Evolutionary conservation across 2,329 filamentous ascomycete species (phyloP), one percentile per base, ranked within the genome.

Genomic region (Knufia fluminis): DNA sequence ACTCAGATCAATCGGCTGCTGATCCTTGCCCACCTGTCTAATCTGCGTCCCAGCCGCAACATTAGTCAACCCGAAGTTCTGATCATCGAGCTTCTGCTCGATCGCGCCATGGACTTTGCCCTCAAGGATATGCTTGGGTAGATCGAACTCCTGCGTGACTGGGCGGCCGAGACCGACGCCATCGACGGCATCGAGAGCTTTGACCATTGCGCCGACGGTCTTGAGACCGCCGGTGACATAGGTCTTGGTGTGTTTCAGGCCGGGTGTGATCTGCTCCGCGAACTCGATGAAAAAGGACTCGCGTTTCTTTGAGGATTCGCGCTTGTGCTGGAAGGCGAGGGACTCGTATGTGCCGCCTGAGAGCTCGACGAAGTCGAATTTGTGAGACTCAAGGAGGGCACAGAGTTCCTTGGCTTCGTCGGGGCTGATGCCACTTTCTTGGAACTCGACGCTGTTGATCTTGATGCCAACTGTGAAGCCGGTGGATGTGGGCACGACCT

Each of bases 251-350:
- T 75, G 72, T 1, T 53, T 67, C 35, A 77, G 61, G 8, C 61
- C 63, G 26, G 73, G 62, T 20, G 73, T 64, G 59, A 82, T 72
- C 53, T 63, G 58, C 51, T 80, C 72, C 0, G 78, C 78, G 52
- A 79, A 79, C 3, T 80, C 76, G 39, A 79, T 59, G 68, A 81
- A 82, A 68, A 79, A 80, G 1, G 75, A 71, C 57, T 80, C 77
- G 3, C 76, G 67, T 63, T 74, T 73, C 62, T 70, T 70, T 10
- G 76, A 79, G 14, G 68, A 73, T 38, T 80, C 77, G 43, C 71
- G 66, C 62, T 72, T 68, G 59, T 78, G 74, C 1, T 56, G 57
- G 53, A 79, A 78, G 0, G 70, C 75, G 0, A 76, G 59, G 16
- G 66, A 62, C 62, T 82, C 73, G 57, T 80, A 80, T 0, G 78